A percentile compares a stretch with the other conserved stretches of the same genome.
Evolutionary conservation across 306 rosid genomes (phyloP).

Genomic region (Ormosia semicastrata): DNA sequence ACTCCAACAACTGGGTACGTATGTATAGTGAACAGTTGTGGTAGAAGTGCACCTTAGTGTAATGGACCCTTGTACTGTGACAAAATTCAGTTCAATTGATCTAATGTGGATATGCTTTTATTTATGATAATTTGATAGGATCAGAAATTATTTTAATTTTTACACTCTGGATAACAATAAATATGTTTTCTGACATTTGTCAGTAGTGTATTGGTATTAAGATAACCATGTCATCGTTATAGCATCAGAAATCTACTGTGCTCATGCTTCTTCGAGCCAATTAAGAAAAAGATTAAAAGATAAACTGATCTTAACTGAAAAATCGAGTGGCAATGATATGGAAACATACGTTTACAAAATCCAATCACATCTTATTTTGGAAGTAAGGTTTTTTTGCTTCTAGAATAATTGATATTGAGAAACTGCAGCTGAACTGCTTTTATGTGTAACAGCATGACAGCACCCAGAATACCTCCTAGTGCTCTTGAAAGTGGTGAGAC

Average conservation of each 20-base stretch:
- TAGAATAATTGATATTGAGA: constrained; percentile 11
- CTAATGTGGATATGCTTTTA: constrained; percentile 14
- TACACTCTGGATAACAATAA: not conserved
- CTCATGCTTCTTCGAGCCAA: not conserved
- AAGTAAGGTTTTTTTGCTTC: constrained; percentile 17
- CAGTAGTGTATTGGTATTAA: constrained; percentile 8
- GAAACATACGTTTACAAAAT: not conserved
- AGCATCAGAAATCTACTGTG: not conserved
- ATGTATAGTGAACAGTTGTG: not conserved
- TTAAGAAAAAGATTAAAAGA: not conserved
- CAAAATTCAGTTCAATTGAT: constrained; percentile 10
- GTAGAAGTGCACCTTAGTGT: constrained; percentile 13
- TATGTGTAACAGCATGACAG: constrained; percentile 73
- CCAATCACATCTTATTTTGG: constrained; percentile 9
- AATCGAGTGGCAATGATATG: not conserved
- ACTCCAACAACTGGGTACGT: constrained; percentile 99
- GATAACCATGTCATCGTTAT: not conserved
- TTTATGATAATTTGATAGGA: constrained; percentile 10
- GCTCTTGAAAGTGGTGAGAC: constrained; percentile 84
- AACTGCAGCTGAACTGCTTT: constrained; percentile 24
- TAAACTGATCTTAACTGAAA: constrained; percentile 9
- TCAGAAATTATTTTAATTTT: not conserved
- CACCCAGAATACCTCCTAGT: constrained; percentile 80
- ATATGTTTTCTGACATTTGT: not conserved
- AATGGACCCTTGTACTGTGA: not conserved